phyloP scores from a whole-genome alignment of 345 rosid species.

The Salix exigua region DNA sequence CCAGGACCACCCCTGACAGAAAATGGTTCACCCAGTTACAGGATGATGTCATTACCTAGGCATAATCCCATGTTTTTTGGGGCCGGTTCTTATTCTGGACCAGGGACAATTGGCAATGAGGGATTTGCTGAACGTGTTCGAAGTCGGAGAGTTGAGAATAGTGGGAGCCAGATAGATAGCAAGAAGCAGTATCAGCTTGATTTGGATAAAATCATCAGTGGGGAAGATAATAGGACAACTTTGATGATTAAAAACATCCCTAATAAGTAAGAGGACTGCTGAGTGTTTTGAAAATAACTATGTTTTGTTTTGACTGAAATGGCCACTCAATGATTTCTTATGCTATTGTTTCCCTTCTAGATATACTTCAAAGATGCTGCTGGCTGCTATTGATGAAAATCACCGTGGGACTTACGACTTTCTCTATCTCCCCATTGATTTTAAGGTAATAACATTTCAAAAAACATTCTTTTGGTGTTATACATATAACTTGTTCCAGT shows the following conservation, averaged over 20 bases:
- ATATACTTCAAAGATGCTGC: conserved; percentile 82
- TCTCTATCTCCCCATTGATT: conserved; percentile 76
- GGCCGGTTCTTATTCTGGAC: conserved; percentile 50
- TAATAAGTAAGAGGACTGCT: conserved; percentile 12
- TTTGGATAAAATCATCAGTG: conserved; percentile 62
- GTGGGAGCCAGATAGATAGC: conserved; percentile 51
- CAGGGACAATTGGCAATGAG: conserved; percentile 40
- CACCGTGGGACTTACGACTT: conserved; percentile 76
- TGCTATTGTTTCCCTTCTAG: conserved; percentile 22
- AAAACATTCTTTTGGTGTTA: neutral
- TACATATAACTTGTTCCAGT: neutral
- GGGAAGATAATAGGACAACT: conserved; percentile 46
- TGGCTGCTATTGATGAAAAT: conserved; percentile 74
- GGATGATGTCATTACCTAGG: conserved; percentile 58
- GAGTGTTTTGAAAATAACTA: neutral
- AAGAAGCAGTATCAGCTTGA: conserved; percentile 82
- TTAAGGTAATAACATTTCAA: conserved; percentile 41
- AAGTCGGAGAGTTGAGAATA: conserved; percentile 39
- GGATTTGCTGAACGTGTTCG: conserved; percentile 49
- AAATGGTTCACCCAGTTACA: conserved; percentile 48
- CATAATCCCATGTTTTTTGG: conserved; percentile 41
- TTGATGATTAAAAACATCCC: conserved; percentile 32
- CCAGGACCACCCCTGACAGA: conserved; percentile 47
- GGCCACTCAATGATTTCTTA: neutral
- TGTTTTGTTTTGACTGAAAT: neutral